Evolutionary conservation across 768 basidiomycete genomes (phyloP), one percentile per base, ranked within the genome.

Genomic region (Cystoderma amianthinum): DNA sequence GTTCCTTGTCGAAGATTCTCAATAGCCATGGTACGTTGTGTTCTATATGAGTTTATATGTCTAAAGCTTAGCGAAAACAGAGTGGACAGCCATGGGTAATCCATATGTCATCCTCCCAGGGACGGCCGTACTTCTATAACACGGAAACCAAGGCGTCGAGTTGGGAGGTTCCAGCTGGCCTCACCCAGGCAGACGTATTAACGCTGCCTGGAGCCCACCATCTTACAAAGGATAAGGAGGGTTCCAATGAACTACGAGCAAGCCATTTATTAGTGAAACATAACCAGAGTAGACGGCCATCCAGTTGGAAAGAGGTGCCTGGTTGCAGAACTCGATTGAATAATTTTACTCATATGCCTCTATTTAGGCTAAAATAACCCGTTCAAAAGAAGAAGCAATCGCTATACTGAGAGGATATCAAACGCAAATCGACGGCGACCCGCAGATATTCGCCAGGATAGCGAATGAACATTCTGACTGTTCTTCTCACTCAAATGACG

Each of bases 251-350:
- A 61, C 89, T 96, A 28, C 78, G 91, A 38, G 95, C 93, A n/a
- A 92, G 90, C 55, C 96, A 99, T 68, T 69, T 99, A 46, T 65
- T 99, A 43, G 83, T 97, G 47, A 99, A 99, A 66, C 94, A 97
- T 63, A 70, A 67, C 38, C 84, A 72, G 3, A 89, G 87, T 57
- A 66, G 87, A 45, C 71, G 85, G 19, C 81, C 87, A 23, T 76
- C 84, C 32, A 89, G 85, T 58, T 88, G 87, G 86, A 86, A 85
- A 60, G 84, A 87, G 69, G 87, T 83, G 51, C 42, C 78, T 59
- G 20, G 24, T 28, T 35, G 33, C 13, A 2, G 17, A 5, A 2
- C 12, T 32, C 44, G 36, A 34, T 30, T 30, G 9, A 9, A 39
- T 21, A 10, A 38, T 48, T 35, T n/a, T 34, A 38, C 36, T 36